Conservation (phyloP, 176 grass and related monocot genomes). For the Melocanna baccifera region DNA sequence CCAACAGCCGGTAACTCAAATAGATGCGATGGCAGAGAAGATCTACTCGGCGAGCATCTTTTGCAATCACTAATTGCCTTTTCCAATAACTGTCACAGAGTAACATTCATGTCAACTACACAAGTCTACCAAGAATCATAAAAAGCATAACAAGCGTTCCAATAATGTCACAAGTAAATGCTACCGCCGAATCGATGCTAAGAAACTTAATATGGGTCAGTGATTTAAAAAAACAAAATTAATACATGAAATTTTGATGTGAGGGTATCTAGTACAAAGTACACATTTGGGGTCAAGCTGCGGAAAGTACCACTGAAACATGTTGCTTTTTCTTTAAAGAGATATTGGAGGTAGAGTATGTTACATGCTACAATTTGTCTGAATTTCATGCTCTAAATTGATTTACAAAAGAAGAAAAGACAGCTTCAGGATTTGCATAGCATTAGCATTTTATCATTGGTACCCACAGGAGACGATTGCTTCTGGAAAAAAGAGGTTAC, state of each 20-base stretch:
- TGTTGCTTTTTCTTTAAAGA: not conserved
- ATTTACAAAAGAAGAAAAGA: conserved; percentile 4
- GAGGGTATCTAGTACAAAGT: not conserved
- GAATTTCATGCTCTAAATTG: conserved; percentile 4
- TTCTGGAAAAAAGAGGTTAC: not conserved
- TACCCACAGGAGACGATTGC: not conserved
- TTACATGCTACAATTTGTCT: not conserved
- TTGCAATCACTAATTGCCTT: conserved; percentile 84
- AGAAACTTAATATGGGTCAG: not conserved
- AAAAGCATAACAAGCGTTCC: not conserved
- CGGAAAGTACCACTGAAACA: not conserved
- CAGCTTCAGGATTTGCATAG: not conserved
- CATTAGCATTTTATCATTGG: not conserved
- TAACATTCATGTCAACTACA: conserved; percentile 34
- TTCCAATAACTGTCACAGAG: conserved; percentile 77
- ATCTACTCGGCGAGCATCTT: conserved; percentile 90
- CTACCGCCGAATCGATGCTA: not conserved
- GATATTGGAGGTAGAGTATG: not conserved
- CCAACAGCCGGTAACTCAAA: conserved; percentile 72
- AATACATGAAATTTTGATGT: not conserved
- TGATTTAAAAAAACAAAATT: conserved; percentile 1
- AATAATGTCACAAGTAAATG: conserved; percentile 20
- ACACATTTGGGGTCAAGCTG: not conserved
- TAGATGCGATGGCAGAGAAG: conserved; percentile 88
- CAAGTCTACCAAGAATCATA: conserved; percentile 12